Percentiles rank a stretch among this genome's conserved stretches.
These are phyloP conservation scores for Pyrenophora graminea DNA, from an alignment of 2,329 filamentous ascomycete genomes.

Conservation along the genomic window DNA sequence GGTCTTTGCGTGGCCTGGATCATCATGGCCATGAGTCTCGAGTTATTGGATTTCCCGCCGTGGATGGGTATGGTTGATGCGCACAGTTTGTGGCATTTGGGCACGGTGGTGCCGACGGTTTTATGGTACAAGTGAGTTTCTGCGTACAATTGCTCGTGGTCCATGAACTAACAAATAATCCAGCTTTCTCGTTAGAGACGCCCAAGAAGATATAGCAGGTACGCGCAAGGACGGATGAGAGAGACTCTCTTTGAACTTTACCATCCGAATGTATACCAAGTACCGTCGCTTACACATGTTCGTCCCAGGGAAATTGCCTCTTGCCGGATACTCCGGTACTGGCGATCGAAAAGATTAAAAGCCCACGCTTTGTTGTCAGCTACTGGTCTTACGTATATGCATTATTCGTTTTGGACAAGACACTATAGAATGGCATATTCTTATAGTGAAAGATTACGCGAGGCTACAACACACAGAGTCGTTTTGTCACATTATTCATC, in stretches of 20 bases:
- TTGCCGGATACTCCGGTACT: neutral
- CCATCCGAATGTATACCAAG: slow-evolving; percentile 2
- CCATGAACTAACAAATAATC: slow-evolving; percentile 15
- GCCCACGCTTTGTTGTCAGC: too few species aligned
- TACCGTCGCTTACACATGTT: slow-evolving; percentile 26
- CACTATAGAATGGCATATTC: too few species aligned
- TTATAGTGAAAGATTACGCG: too few species aligned
- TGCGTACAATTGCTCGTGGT: neutral
- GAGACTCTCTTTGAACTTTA: slow-evolving; percentile 1
- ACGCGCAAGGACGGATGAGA: slow-evolving; percentile 67
- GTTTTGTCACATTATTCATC: neutral
- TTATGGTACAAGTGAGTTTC: slow-evolving; percentile 90
- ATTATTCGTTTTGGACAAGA: too few species aligned
- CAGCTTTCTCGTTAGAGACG: slow-evolving; percentile 86
- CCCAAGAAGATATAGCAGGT: slow-evolving; percentile 77
- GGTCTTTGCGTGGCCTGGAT: slow-evolving; percentile 91
- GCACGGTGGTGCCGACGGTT: slow-evolving; percentile 83
- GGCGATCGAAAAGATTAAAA: slow-evolving; percentile 11
- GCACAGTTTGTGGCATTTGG: slow-evolving; percentile 93
- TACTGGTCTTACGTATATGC: too few species aligned
- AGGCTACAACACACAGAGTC: too few species aligned
- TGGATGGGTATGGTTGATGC: slow-evolving; percentile 83
- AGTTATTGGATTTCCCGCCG: slow-evolving; percentile 91
- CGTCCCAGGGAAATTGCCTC: slow-evolving; percentile 26
- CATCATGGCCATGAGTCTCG: slow-evolving; percentile 90